Evolutionary conservation across 352 stramenopile species (phyloP).

Genomic region (Globisporangium irregulare): DNA sequence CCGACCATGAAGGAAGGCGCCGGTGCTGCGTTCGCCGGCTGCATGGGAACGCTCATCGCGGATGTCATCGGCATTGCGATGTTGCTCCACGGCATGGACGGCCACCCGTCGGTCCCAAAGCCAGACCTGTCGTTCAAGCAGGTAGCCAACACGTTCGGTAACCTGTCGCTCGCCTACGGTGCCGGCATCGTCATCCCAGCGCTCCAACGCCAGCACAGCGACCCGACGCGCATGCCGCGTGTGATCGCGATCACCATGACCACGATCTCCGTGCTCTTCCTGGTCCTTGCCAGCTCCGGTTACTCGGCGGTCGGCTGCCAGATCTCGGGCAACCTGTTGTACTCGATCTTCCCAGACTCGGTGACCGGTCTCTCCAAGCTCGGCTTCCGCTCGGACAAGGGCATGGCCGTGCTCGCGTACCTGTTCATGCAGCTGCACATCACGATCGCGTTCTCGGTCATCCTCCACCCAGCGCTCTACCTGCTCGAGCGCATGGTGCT

Average conservation of each 20-base stretch:
- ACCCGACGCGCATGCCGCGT: constrained; percentile 51
- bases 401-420: constrained; percentile 25
- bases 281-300: constrained; percentile 32
- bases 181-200: constrained; percentile 45
- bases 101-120: constrained; percentile 16
- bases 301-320: constrained; percentile 51
- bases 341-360: constrained; percentile 15
- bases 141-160: constrained; percentile 26
- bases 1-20: constrained; percentile 31
- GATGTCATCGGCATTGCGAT: constrained; percentile 23
- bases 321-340: constrained; percentile 36
- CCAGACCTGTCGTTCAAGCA: constrained; percentile 25
- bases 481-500: constrained; percentile 25
- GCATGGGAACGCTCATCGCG: constrained; percentile 26
- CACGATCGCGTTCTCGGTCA: constrained; percentile 32
- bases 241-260: constrained; percentile 41
- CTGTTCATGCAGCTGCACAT: constrained; percentile 20
- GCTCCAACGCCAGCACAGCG: constrained; percentile 45
- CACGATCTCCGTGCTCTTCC: constrained; percentile 43
- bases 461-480: constrained; percentile 27
- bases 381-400: constrained; percentile 28
- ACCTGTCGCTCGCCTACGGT: constrained; percentile 27
- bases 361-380: constrained; percentile 24
- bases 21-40: constrained; percentile 24
- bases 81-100: constrained; percentile 24